phyloP scores from a whole-genome alignment of 371 early-diverging fungal species.

The Chytridium lagenaria region DNA sequence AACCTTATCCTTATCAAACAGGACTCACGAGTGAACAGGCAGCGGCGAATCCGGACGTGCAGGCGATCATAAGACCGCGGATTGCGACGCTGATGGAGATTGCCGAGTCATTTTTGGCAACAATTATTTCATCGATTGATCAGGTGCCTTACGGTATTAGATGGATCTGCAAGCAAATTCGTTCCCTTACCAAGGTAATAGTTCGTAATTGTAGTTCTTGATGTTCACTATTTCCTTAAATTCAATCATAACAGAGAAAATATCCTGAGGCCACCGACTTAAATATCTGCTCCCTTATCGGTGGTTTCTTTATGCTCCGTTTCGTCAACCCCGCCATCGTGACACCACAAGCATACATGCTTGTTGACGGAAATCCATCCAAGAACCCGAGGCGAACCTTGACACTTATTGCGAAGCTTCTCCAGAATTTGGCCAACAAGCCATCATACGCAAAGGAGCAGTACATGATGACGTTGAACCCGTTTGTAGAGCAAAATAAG shows the following conservation, averaged over 20 bases:
- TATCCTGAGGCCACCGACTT: slow-evolving; percentile 89
- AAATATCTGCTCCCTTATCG: slow-evolving; percentile 91
- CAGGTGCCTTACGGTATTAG: slow-evolving; percentile 94
- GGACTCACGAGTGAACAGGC: slow-evolving; percentile 84
- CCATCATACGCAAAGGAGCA: slow-evolving; percentile 91
- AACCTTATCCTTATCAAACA: slow-evolving; percentile 62
- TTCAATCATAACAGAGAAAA: slow-evolving; percentile 60
- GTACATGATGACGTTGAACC: slow-evolving; percentile 88
- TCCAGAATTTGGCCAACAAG: slow-evolving; percentile 93
- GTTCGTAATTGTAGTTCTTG: neutral
- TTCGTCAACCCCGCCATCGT: slow-evolving; percentile 97
- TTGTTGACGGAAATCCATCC: slow-evolving; percentile 82
- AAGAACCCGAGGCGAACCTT: slow-evolving; percentile 84
- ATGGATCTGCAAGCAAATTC: slow-evolving; percentile 98
- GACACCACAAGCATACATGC: slow-evolving; percentile 92
- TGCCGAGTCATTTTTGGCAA: slow-evolving; percentile 79
- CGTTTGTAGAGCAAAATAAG: slow-evolving; percentile 89
- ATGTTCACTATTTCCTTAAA: neutral
- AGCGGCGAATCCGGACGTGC: slow-evolving; percentile 76
- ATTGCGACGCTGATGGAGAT: slow-evolving; percentile 83
- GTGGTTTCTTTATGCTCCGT: slow-evolving; percentile 97
- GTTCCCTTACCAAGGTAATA: slow-evolving; percentile 82
- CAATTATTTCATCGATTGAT: slow-evolving; percentile 80
- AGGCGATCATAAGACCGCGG: slow-evolving; percentile 83
- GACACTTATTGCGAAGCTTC: slow-evolving; percentile 91